A percentile compares a stretch with the other conserved stretches of the same genome.
These are phyloP conservation scores for Gaeumannomyces tritici DNA, from an alignment of 2,329 filamentous ascomycete genomes.

Conservation along the genomic window DNA sequence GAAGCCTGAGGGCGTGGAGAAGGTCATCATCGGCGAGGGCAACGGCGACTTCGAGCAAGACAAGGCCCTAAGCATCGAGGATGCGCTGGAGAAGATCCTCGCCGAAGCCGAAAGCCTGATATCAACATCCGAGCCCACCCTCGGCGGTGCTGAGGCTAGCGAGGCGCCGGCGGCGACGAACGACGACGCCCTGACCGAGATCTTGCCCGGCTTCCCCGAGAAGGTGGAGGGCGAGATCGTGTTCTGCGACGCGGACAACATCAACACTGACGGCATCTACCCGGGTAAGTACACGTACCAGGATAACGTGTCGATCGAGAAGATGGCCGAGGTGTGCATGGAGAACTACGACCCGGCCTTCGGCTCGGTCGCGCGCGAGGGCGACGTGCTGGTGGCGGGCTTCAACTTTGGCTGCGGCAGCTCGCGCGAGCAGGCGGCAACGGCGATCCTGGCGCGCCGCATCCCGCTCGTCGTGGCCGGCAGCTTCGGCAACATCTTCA, in stretches of 20 bases:
- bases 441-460: conserved; percentile 70
- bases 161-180: conserved; percentile 10
- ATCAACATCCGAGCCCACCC: conserved; percentile 37
- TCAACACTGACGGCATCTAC: conserved; percentile 91
- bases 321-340: conserved; percentile 89
- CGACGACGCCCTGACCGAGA: conserved; percentile 48
- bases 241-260: conserved; percentile 72
- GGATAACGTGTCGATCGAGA: conserved; percentile 64
- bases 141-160: conserved; percentile 19
- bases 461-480: conserved; percentile 74
- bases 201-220: conserved; percentile 80
- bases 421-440: conserved; percentile 80
- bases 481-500: conserved; percentile 79
- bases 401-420: conserved; percentile 85
- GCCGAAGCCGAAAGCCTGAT: conserved; percentile 57
- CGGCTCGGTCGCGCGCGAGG: conserved; percentile 47
- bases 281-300: conserved; percentile 83
- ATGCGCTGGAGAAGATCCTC: conserved; percentile 64
- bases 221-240: conserved; percentile 78
- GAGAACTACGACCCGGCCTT: conserved; percentile 82
- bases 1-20: conserved; percentile 25
- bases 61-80: conserved; percentile 36
- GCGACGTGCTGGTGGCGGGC: conserved; percentile 76
- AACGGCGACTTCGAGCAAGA: conserved; percentile 10
- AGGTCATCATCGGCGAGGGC: conserved; percentile 21